These are phyloP conservation scores for Umbelopsis sp. DNA, from an alignment of 192 early-diverging fungal genomes.

Conservation along the genomic window DNA sequence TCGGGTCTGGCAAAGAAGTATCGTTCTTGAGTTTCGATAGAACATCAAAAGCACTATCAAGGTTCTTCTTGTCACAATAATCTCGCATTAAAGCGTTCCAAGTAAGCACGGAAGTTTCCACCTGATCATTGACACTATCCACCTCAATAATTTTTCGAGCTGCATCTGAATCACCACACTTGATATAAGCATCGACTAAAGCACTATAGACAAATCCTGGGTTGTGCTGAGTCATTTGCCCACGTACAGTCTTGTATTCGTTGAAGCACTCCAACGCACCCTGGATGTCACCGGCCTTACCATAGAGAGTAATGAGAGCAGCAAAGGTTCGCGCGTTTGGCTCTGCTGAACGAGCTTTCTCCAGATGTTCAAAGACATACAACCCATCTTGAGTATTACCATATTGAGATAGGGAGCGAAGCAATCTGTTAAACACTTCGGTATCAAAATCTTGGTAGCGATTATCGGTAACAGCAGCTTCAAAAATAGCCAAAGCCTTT, in stretches of 20 bases:
- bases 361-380: conserved; percentile 31
- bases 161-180: conserved; percentile 29
- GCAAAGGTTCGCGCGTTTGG: conserved; percentile 59
- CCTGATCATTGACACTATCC: conserved; percentile 32
- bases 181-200: conserved; percentile 41
- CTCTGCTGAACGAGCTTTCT: conserved; percentile 22
- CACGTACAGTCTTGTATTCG: conserved; percentile 24
- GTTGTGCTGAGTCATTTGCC: conserved; percentile 22
- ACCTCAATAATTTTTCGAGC: conserved; percentile 33
- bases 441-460: conserved; percentile 32
- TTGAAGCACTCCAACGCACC: conserved; percentile 33
- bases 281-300: conserved; percentile 38
- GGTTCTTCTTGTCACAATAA: conserved; percentile 24
- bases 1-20: conserved; percentile 28
- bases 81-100: conserved; percentile 43
- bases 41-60: conserved; percentile 28
- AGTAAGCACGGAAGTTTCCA: conserved; percentile 31
- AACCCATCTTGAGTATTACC: conserved; percentile 33
- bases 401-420: conserved; percentile 42
- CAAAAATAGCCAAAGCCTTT: conserved; percentile 38
- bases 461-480: conserved; percentile 25
- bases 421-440: conserved; percentile 41
- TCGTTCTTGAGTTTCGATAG: conserved; percentile 24
- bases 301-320: conserved; percentile 54
- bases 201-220: conserved; percentile 41